phyloP scores from a whole-genome alignment of 805 yeast species.

The Yarrowia sp. region DNA sequence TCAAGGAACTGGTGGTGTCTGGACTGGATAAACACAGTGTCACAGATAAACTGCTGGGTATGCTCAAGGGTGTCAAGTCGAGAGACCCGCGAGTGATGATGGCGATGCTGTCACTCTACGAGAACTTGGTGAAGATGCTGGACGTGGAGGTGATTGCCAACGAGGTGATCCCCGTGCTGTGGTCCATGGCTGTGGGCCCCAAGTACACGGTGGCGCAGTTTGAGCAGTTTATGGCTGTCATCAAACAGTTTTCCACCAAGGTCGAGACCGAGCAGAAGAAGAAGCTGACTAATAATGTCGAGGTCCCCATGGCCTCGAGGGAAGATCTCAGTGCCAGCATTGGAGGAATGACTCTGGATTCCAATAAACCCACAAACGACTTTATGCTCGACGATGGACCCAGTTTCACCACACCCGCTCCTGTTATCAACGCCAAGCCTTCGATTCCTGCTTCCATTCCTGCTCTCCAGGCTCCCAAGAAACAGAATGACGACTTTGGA shows the following conservation, averaged over 20 bases:
- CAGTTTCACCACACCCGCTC: background rate
- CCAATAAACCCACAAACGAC: background rate
- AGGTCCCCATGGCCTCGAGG: slow-evolving; percentile 4
- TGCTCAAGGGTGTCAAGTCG: slow-evolving; percentile 76
- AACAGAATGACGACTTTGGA: slow-evolving; percentile 25
- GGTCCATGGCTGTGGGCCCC: slow-evolving; percentile 58
- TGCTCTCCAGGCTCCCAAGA: slow-evolving; percentile 17
- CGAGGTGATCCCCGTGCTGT: slow-evolving; percentile 61
- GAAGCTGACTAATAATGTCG: slow-evolving; percentile 45
- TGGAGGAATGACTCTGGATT: background rate
- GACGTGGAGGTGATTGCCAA: slow-evolving; percentile 61
- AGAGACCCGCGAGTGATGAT: slow-evolving; percentile 70
- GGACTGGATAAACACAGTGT: slow-evolving; percentile 74
- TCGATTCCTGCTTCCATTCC: slow-evolving; percentile 16
- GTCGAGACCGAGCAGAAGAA: slow-evolving; percentile 56
- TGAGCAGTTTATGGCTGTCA: slow-evolving; percentile 51
- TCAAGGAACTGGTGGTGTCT: slow-evolving; percentile 55
- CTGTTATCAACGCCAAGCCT: background rate
- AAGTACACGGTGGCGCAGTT: slow-evolving; percentile 56
- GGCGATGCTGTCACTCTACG: slow-evolving; percentile 57
- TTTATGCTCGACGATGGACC: slow-evolving; percentile 22
- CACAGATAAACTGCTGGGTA: slow-evolving; percentile 80
- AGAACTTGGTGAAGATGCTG: slow-evolving; percentile 50
- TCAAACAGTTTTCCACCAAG: slow-evolving; percentile 54
- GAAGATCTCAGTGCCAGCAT: background rate